Conservation (phyloP, 176 grass and related monocot species). For the Poa pratensis region DNA sequence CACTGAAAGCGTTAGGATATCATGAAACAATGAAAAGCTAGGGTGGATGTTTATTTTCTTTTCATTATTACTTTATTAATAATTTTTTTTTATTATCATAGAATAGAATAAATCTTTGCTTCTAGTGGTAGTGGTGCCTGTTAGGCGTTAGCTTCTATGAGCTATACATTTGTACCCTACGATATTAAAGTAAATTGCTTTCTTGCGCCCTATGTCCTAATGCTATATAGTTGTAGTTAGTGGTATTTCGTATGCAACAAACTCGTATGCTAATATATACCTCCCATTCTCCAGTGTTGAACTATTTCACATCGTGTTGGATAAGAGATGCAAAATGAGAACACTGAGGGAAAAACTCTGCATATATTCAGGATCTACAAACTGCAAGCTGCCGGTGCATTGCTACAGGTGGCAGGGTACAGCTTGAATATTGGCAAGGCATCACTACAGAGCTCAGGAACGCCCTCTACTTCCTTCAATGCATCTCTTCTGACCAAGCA, state of each 20-base stretch:
- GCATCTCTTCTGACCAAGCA: slow-evolving; percentile 51
- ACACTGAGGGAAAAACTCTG: neutral
- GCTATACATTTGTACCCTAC: slow-evolving; percentile 18
- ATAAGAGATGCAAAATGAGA: slow-evolving; percentile 25
- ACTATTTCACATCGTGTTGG: slow-evolving; percentile 18
- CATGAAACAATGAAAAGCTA: too few species aligned
- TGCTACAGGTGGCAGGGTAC: neutral
- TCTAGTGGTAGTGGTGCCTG: neutral
- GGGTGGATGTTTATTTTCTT: too few species aligned
- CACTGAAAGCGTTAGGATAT: too few species aligned
- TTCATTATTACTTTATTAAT: too few species aligned
- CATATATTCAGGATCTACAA: slow-evolving; percentile 19
- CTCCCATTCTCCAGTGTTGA: slow-evolving; percentile 18
- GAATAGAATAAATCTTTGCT: neutral
- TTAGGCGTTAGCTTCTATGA: slow-evolving; percentile 19
- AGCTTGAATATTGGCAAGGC: slow-evolving; percentile 23
- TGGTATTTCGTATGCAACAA: neutral
- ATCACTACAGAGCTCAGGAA: slow-evolving; percentile 49
- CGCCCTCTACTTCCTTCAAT: slow-evolving; percentile 47
- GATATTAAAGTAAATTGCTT: neutral
- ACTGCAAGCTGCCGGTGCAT: slow-evolving; percentile 26
- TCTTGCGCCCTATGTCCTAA: neutral
- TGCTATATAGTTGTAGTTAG: neutral
- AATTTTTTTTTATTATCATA: neutral
- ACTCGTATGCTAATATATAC: neutral